A percentile compares a stretch with the other conserved stretches of the same genome.
phyloP scores from a whole-genome alignment of 176 grass and related monocot species.

The Melocanna baccifera region DNA sequence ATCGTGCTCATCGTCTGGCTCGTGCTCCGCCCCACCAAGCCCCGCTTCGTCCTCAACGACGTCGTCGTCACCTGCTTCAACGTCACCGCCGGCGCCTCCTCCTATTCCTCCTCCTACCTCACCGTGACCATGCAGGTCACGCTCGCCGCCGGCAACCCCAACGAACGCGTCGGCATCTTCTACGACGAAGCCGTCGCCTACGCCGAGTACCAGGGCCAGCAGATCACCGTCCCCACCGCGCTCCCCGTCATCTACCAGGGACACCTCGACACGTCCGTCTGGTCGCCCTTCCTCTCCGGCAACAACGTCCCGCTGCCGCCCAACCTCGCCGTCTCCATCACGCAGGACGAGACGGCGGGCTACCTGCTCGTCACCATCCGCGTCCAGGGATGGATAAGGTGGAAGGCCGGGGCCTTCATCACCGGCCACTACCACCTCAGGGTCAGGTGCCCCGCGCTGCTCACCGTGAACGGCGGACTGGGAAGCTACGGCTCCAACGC shows the following conservation, averaged over 20 bases:
- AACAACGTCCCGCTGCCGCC: conserved; percentile 45
- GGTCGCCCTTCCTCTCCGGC: conserved; percentile 68
- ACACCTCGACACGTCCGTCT: conserved; percentile 45
- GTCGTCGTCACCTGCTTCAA: conserved; percentile 57
- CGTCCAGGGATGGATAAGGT: conserved; percentile 52
- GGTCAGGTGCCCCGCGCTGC: conserved; percentile 66
- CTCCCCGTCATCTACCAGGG: conserved; percentile 64
- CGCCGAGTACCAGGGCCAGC: conserved; percentile 58
- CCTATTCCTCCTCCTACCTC: conserved; percentile 25
- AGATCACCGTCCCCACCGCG: conserved; percentile 55
- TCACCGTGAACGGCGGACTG: conserved; percentile 43
- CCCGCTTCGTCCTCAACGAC: conserved; percentile 66
- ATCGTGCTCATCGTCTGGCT: conserved; percentile 62
- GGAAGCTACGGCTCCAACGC: conserved; percentile 36
- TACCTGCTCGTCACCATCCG: conserved; percentile 60
- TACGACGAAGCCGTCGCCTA: conserved; percentile 60
- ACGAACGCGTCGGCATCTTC: conserved; percentile 66
- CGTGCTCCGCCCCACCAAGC: conserved; percentile 62
- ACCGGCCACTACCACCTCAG: conserved; percentile 51
- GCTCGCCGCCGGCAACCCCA: conserved; percentile 55
- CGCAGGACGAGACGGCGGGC: conserved; percentile 56
- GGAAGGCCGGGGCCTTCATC: conserved; percentile 58
- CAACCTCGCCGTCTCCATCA: conserved; percentile 33
- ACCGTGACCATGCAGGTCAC: conserved; percentile 57
- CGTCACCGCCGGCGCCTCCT: conserved; percentile 6